Evolutionary conservation across 2,329 filamentous ascomycete genomes (phyloP).

Genomic region (Gliomastix tumulicola): DNA sequence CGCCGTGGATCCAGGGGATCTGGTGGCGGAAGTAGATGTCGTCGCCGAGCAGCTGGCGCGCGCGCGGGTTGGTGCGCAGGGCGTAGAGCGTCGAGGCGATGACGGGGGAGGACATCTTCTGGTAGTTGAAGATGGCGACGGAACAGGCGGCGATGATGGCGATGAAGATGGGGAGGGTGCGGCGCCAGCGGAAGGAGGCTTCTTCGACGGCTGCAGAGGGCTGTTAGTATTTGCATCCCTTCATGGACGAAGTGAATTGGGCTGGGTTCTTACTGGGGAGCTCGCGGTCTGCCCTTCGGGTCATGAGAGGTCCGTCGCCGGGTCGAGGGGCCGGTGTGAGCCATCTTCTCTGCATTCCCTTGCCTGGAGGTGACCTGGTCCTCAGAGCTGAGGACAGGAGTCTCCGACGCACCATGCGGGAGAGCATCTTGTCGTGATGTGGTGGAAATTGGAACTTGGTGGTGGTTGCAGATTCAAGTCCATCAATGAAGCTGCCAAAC

Average conservation of each 20-base stretch:
- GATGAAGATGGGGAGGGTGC: conserved; percentile 76
- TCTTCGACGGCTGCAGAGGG: conserved; percentile 28
- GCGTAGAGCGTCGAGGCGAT: conserved; percentile 90
- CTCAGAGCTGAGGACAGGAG: background rate
- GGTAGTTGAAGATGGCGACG: conserved; percentile 97
- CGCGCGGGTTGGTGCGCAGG: conserved; percentile 69
- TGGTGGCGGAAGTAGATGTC: conserved; percentile 74
- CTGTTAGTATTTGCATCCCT: background rate
- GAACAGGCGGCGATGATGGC: conserved; percentile 62
- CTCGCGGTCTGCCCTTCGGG: conserved; percentile 57
- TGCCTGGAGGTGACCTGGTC: background rate
- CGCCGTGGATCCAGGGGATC: conserved; percentile 77
- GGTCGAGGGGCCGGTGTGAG: conserved; percentile 48
- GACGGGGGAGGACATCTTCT: conserved; percentile 81
- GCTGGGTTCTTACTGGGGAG: conserved; percentile 54
- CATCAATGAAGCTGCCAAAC: too few species aligned
- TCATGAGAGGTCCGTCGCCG: conserved; percentile 58
- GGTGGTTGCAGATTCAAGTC: too few species aligned
- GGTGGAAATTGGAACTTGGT: too few species aligned
- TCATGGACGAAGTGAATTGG: too few species aligned
- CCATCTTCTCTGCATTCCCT: conserved; percentile 32
- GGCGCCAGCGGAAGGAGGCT: conserved; percentile 53
- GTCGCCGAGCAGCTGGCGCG: conserved; percentile 75
- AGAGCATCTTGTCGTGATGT: too few species aligned
- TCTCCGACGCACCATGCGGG: too few species aligned